Evolutionary conservation across 202 grass and related monocot species (phyloP).

Genomic region (Zoysia matrella): DNA sequence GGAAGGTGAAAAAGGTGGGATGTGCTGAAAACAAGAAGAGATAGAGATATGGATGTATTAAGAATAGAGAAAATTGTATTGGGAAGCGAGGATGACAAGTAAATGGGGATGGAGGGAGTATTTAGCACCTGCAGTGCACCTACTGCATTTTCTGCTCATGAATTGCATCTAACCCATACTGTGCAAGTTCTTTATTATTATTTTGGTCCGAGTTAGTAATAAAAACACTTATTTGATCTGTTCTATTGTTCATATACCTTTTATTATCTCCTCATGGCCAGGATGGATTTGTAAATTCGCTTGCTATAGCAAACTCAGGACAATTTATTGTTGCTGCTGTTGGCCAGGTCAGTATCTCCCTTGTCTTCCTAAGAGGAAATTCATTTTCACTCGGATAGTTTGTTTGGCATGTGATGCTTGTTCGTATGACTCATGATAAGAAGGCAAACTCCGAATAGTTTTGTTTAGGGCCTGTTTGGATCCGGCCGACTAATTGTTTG

Average conservation of each 20-base stretch:
- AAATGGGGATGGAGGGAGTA: background rate
- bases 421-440: background rate
- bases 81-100: too few relatives aligned
- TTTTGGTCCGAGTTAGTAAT: background rate
- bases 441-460: background rate
- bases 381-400: too few relatives aligned
- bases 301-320: slow-evolving; percentile 74
- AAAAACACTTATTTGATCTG: background rate
- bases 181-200: background rate
- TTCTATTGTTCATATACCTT: background rate
- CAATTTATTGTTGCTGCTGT: slow-evolving; percentile 85
- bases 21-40: too few relatives aligned
- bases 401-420: background rate
- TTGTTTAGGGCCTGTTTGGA: background rate
- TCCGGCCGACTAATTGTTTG: too few relatives aligned
- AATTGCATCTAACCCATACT: background rate
- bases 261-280: slow-evolving; percentile 22
- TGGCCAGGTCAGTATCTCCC: slow-evolving; percentile 65
- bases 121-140: background rate
- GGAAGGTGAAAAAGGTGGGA: too few relatives aligned
- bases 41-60: too few relatives aligned
- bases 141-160: background rate
- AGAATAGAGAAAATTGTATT: too few relatives aligned
- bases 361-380: background rate
- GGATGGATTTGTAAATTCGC: slow-evolving; percentile 83